Evolutionary conservation across 176 grass and related monocot genomes (phyloP).

Genomic region (Phyllostachys edulis): DNA sequence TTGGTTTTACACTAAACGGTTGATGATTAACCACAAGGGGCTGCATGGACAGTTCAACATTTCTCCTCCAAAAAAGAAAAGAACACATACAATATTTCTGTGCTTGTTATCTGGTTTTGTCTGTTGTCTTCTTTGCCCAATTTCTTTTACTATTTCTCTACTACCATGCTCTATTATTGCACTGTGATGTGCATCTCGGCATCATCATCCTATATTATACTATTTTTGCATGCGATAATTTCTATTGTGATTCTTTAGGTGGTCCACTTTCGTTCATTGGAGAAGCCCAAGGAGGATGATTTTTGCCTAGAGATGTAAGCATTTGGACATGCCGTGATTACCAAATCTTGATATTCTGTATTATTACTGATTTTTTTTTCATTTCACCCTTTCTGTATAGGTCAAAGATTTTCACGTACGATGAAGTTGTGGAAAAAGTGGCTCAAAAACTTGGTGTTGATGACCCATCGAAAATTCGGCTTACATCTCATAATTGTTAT

Average conservation of each 20-base stretch:
- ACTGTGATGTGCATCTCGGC: neutral
- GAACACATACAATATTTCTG: neutral
- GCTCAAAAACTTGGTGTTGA: slow-evolving; percentile 80
- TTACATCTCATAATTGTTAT: slow-evolving; percentile 98
- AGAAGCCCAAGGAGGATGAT: slow-evolving; percentile 95
- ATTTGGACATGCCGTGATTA: slow-evolving; percentile 27
- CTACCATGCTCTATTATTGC: neutral
- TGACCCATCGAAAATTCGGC: slow-evolving; percentile 92
- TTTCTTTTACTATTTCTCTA: slow-evolving; percentile 20
- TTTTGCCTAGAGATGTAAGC: slow-evolving; percentile 93
- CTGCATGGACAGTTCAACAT: neutral
- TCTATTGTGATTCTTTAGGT: slow-evolving; percentile 61
- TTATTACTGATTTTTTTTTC: slow-evolving; percentile 13
- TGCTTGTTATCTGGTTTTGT: slow-evolving; percentile 25
- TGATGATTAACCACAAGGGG: neutral
- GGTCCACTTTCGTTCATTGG: slow-evolving; percentile 87
- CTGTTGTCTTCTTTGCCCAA: slow-evolving; percentile 10
- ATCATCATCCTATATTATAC: slow-evolving; percentile 2
- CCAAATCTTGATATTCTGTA: neutral
- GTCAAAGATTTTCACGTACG: slow-evolving; percentile 89
- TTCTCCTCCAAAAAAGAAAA: slow-evolving; percentile 8
- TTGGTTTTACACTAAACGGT: neutral
- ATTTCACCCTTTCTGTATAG: slow-evolving; percentile 40
- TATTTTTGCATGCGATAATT: slow-evolving; percentile 20
- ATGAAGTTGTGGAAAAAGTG: slow-evolving; percentile 97